Evolutionary conservation across 139 green algal species (phyloP).

Genomic region (Chlamydomonas sp.): DNA sequence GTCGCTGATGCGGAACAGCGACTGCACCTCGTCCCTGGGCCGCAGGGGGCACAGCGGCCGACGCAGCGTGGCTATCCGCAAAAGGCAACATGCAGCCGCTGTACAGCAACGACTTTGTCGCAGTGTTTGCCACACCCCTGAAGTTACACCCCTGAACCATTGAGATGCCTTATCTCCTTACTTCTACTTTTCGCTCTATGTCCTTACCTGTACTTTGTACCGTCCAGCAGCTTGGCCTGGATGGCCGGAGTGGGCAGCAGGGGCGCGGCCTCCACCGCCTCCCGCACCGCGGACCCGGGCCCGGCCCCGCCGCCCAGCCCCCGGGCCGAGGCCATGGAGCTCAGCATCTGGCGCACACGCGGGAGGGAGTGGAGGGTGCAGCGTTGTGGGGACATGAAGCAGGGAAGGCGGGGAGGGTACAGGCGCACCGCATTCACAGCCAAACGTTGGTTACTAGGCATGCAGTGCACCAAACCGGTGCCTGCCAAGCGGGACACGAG

Average conservation of each 20-base stretch:
- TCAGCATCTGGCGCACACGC: slow-evolving; percentile 8
- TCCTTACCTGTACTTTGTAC: slow-evolving; percentile 47
- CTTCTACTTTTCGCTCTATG: no score
- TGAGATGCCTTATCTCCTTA: no score
- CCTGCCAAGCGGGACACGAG: no score
- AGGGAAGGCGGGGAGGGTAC: no score
- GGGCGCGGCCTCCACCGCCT: slow-evolving; percentile 42
- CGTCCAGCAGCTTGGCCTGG: slow-evolving; percentile 56
- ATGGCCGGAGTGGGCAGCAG: slow-evolving; percentile 42
- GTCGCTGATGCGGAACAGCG: slow-evolving; percentile 6
- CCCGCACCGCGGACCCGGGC: slow-evolving; percentile 5
- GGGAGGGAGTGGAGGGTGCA: background rate
- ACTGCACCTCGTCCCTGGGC: slow-evolving; percentile 34
- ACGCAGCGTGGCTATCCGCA: no score
- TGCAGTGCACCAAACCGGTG: background rate
- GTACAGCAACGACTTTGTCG: no score
- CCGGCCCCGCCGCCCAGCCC: background rate
- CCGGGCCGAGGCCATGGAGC: background rate
- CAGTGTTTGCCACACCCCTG: no score
- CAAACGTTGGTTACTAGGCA: background rate
- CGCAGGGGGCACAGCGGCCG: no score
- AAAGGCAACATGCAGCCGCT: no score
- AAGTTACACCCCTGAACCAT: no score
- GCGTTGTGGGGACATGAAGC: background rate
- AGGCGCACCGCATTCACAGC: background rate